Base-by-base conservation (phyloP, 208 protist genomes). In the Acanthamoeba sp. region DNA sequence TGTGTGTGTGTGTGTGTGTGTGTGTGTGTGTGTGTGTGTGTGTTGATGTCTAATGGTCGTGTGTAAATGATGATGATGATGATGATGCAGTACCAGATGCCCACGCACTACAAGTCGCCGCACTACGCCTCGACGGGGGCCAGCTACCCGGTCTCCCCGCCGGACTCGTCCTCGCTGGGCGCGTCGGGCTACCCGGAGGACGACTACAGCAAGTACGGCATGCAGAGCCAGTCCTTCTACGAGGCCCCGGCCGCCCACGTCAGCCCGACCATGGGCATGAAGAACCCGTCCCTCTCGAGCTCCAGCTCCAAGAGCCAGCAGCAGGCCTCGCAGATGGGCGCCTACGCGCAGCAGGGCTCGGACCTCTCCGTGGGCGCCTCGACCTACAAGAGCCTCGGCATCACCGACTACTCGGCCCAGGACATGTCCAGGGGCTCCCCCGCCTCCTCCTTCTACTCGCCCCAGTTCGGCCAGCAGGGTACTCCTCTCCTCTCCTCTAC, bases 221-320 rank as follows among this genome's bases (percentile, higher is more conserved):
- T 80, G 71, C 71, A 42, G 64, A 40, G 64, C 71, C 71, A 80
- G 36, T 80, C 71, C 71, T 80, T 80, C 71, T 80, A 80, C 71
- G 71, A 80, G 34, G 7, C 71, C 7, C 71, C 71, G 71, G 40
- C 71, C 18, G 24, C 59, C n/a, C 71, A 80, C 71, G 40, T 48
- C 22, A 80, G 71, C 71, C 71, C 71, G 36, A 48, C 71, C 36
- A 80, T 80, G 71, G 71, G 71, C 71, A 80, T 80, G 32, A 80
- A 80, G 71, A 80, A 80, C 71, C 36, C 32, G 36, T 14, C 20
- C 71, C 71, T 18, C 36, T 80, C 71, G 14, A 10, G 20, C 71
- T 45, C 36, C 20, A 45, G 71, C 71, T 38, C 59, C 59, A 34
- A 69, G 59, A 6, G n/a, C 27, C 59, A 80, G 32, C 71, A 80